Evolutionary conservation across 163 green algal genomes (phyloP), one percentile per base, ranked within the genome.

Genomic region (Volvox carteri): DNA sequence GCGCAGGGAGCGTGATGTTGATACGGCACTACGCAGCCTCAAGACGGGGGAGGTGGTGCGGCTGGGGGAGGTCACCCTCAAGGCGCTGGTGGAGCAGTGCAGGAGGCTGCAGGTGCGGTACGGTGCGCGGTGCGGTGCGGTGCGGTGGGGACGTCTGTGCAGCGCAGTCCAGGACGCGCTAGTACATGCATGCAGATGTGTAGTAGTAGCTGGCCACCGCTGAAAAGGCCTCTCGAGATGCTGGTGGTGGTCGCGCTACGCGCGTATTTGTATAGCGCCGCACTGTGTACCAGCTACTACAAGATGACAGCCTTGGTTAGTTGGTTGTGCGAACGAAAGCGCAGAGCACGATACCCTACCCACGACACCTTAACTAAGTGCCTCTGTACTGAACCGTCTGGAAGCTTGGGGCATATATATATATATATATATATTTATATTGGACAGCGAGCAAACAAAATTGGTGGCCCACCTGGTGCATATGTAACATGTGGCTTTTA

Each of bases 1-100:
- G 16, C 28, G 16, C 70, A 88, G 84, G 84, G 84, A 88, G 50
- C 41, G 42, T 16, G 84, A 88, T 28, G 37, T 88, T 18, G 84
- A 88, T 68, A 7, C 70, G 1, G 68, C 68, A 16, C 68, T 88
- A 35, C 84, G 84, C 28, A 46, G 30, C 37, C 84, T 88, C 9
- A 88, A 88, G 70, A 83, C 70, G 0, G n/a, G 84, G 46, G 68
- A 88, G 68, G 84, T 88, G 52, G 70, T 84, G 70, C 68, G 70
- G 50, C 84, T 88, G 68, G 68, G 68, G 41, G 58, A 81, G 52
- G 68, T 16, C 12, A 67, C 62, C 18, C 84, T 88, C 14, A 75
- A 60, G 39, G 70, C 70, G 37, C 84, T 88, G 52, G 70, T 88
- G 52, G 84, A 88, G 70, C 84, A 88, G 52, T 88, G 84, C 70